Conservation (phyloP, 495 filamentous ascomycete species). For the Neurospora cerealis region DNA sequence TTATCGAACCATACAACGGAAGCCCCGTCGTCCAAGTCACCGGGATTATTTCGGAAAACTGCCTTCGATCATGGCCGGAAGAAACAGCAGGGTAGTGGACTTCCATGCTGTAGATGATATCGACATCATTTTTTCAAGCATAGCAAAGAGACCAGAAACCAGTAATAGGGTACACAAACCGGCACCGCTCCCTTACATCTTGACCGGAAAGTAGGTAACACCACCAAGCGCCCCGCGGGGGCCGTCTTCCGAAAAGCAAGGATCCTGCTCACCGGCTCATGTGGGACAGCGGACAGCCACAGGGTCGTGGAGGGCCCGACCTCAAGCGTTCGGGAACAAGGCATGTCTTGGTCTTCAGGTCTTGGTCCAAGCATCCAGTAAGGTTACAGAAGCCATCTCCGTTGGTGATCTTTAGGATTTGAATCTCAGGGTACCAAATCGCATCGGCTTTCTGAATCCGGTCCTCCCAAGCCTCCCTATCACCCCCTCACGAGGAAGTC, state of each 20-base stretch:
- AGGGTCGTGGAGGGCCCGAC: background rate
- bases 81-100: background rate
- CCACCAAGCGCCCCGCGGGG: background rate
- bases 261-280: background rate
- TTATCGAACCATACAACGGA: background rate
- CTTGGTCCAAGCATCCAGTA: background rate
- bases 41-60: background rate
- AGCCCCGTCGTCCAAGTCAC: background rate
- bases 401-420: background rate
- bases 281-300: background rate
- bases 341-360: background rate
- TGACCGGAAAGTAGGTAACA: background rate
- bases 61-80: background rate
- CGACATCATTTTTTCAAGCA: background rate
- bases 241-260: background rate
- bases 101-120: background rate
- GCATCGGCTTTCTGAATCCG: background rate
- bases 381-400: background rate
- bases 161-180: background rate
- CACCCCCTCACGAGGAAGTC: background rate
- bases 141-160: background rate
- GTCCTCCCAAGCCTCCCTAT: background rate
- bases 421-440: background rate
- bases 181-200: background rate
- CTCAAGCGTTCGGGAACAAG: background rate